Base-by-base conservation (phyloP, 2,329 filamentous ascomycete genomes). In the Seiridium cupressi region DNA sequence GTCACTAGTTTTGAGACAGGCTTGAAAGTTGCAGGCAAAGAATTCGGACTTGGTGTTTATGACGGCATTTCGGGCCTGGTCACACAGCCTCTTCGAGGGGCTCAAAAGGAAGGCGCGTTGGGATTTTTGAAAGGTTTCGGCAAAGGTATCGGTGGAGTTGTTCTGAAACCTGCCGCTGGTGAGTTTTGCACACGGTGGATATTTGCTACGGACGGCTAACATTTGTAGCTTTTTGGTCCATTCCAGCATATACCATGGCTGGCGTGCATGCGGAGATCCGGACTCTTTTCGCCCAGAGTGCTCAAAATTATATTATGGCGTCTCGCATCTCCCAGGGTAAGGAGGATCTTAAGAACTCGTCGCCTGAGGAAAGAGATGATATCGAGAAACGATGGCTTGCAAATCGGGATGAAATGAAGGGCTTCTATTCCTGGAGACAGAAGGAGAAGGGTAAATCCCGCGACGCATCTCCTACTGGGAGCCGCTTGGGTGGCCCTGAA, bases 91-190 rank as follows among this genome's bases (percentile, higher is more conserved):
- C 74, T 89, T 4, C 84, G 84, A 61, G 93, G 88, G 10, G 86
- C 85, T 3, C 84, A 84, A 69, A 86, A 90, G 65, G 85, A 87
- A 63, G 88, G 88, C 2, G 70, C 66, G 9, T 64, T 70, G 4
- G 93, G 93, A 1, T 80, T 93, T 6, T 69, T 93, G 10, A 94
- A 93, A 72, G 91, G 91, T 0, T 80, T 96, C 49, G 92, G 89
- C 1, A 95, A 92, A 70, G 93, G 92, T 0, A 84, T 96, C 44
- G 92, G 91, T 4, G 93, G 93, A 0, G 72, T 96, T 2, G 80
- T 95, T 1, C 76, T 95, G 26, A 96, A 96, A 71, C 90, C 92
- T n/a, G 85, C 88, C 60, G 91, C 91, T 61, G 92, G 87, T 87
- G 74, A 74, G 83, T 74, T 44, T 26, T 26, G 18, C 18, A 26